Base-by-base conservation (phyloP, 306 rosid species). In the Boehmeria nivea region DNA sequence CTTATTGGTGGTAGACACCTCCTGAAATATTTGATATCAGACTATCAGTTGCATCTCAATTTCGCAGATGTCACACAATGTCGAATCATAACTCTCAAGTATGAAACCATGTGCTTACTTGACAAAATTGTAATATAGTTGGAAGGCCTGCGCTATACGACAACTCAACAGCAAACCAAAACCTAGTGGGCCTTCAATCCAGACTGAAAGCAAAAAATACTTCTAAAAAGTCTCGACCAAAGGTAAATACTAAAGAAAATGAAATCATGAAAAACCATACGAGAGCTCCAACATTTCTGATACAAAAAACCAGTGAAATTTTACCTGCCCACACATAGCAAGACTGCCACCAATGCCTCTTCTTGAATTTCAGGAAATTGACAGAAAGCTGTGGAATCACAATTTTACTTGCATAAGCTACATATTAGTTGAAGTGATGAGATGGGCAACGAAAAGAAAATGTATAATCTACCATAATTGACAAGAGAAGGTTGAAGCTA, bases 281-380 rank as follows among this genome's bases (percentile, higher is more conserved):
- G 22, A 44, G 13, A 12, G 24, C 20, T 22, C 23, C 6, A 46
- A 31, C 21, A 21, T 42, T 10, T 39, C 13, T 20, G n/a, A 80
- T 45, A 53, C 66, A 21, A 60, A 61, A 62, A 57, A 45, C 59
- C n/a, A n/a, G n/a, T 51, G 67, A 21, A 59, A 63, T 60, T 19
- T 65, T 66, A 93, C 99, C 99, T 69, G 86, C 84, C 99, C 96
- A 93, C 14, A 83, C 14, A 71, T 87, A 87, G 78, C 99, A 93
- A 52, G 96, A 83, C 37, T 51, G 86, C 95, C 85, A 84, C 93
- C 94, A 73, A 65, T 81, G 59, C 59, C 80, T 75, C 80, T 63
- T 73, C 59, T 72, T 62, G 65, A 81, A 67, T 73, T 66, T 85
- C 62, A 93, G 66, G 53, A 73, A 70, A 67, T 55, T 79, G 52